phyloP scores from a whole-genome alignment of 2,329 filamentous ascomycete species.

The Aspergillus chevalieri region DNA sequence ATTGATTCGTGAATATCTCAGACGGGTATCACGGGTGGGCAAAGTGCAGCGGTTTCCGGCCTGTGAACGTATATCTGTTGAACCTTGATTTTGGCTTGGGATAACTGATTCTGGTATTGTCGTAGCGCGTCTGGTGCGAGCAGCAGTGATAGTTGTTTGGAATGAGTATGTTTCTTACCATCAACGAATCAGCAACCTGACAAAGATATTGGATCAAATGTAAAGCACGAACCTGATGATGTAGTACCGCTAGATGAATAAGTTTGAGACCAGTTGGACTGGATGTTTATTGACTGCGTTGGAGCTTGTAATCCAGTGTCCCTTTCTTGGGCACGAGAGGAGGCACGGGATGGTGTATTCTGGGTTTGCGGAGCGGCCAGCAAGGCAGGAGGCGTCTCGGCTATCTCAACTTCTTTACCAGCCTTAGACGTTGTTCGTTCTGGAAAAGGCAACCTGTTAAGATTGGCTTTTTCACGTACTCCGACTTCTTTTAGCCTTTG shows the following conservation, averaged over 20 bases:
- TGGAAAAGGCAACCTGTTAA: not conserved
- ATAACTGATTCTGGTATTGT: slow-evolving; percentile 5
- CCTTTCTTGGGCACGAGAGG: not conserved
- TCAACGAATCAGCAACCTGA: not conserved
- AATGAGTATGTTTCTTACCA: not conserved
- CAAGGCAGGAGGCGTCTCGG: slow-evolving; percentile 14
- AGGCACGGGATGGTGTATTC: not conserved
- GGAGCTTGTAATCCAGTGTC: not conserved
- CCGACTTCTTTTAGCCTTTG: not conserved
- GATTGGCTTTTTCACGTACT: not conserved
- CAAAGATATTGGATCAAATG: not conserved
- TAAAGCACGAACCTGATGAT: not conserved
- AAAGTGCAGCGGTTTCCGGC: not conserved
- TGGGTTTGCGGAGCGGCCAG: slow-evolving; percentile 2
- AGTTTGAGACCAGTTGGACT: slow-evolving; percentile 3
- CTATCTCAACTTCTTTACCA: slow-evolving; percentile 10
- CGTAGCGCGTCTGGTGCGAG: not conserved
- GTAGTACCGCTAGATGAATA: not conserved
- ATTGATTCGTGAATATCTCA: not conserved
- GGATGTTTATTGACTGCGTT: not conserved
- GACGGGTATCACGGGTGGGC: not conserved
- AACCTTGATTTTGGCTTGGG: not conserved
- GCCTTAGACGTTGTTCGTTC: not conserved
- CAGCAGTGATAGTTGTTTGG: not conserved
- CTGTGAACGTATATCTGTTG: not conserved